A percentile compares a stretch with the other conserved stretches of the same genome.
Evolutionary conservation across 1,284 basidiomycete genomes (phyloP).

Genomic region (Ustilago hordei): DNA sequence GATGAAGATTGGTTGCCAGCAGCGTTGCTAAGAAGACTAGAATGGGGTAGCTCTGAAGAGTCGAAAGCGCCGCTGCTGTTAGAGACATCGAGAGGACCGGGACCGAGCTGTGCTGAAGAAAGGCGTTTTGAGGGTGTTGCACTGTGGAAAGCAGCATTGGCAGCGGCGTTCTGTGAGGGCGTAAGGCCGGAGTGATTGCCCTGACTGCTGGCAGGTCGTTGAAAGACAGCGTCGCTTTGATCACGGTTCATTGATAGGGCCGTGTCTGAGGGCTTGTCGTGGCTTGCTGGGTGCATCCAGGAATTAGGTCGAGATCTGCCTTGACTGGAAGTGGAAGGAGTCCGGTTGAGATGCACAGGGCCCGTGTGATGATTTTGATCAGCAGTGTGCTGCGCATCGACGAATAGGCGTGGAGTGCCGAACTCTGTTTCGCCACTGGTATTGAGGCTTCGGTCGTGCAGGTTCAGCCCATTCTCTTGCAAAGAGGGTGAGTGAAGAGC

Average conservation of each 20-base stretch:
- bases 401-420: slow-evolving; percentile 43
- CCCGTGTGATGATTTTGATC: slow-evolving; percentile 15
- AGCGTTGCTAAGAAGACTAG: slow-evolving; percentile 6
- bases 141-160: slow-evolving; percentile 14
- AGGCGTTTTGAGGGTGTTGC: slow-evolving; percentile 16
- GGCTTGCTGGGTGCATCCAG: slow-evolving; percentile 46
- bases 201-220: slow-evolving; percentile 40
- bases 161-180: background rate
- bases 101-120: slow-evolving; percentile 21
- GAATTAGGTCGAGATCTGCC: slow-evolving; percentile 37
- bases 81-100: slow-evolving; percentile 14
- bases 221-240: slow-evolving; percentile 7
- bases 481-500: slow-evolving; percentile 32
- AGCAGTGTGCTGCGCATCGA: slow-evolving; percentile 44
- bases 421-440: slow-evolving; percentile 33
- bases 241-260: slow-evolving; percentile 7
- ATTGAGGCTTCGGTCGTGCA: slow-evolving; percentile 22
- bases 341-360: slow-evolving; percentile 14
- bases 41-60: background rate
- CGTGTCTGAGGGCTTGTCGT: slow-evolving; percentile 16
- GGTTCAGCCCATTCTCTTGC: slow-evolving; percentile 8
- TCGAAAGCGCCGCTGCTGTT: slow-evolving; percentile 8
- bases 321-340: slow-evolving; percentile 12
- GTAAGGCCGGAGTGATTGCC: slow-evolving; percentile 16
- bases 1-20: slow-evolving; percentile 18